A percentile compares a stretch with the other conserved stretches of the same genome.
These are phyloP conservation scores for Fraxinus sp. DNA, from an alignment of 305 asterid genomes.

Conservation along the genomic window DNA sequence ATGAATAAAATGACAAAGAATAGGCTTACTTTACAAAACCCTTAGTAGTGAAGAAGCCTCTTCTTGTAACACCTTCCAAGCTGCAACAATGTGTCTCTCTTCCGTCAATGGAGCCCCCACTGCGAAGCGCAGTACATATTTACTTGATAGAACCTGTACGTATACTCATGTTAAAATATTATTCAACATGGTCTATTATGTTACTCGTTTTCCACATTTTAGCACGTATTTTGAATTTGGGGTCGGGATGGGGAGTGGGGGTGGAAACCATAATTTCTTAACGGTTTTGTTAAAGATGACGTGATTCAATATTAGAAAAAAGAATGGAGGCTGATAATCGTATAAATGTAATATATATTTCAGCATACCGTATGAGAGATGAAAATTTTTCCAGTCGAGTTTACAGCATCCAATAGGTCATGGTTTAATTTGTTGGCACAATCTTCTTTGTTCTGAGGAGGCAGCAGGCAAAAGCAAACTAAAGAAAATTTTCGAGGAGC, in stretches of 20 bases:
- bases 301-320: neutral
- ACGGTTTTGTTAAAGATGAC: neutral
- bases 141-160: conserved; percentile 62
- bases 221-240: neutral
- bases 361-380: conserved; percentile 81
- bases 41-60: conserved; percentile 54
- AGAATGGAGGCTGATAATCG: neutral
- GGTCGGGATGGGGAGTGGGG: neutral
- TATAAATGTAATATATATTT: neutral
- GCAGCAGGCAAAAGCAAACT: conserved; percentile 74
- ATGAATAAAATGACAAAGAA: neutral
- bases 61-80: conserved; percentile 76
- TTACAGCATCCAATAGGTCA: conserved; percentile 67
- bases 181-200: neutral
- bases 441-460: conserved; percentile 42
- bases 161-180: neutral
- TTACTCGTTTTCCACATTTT: neutral
- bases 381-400: conserved; percentile 74
- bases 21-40: conserved; percentile 8
- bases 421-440: conserved; percentile 56
- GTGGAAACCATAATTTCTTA: neutral
- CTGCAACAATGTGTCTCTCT: conserved; percentile 69
- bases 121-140: conserved; percentile 65
- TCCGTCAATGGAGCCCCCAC: conserved; percentile 94
- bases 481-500: conserved; percentile 71